Evolutionary conservation across 768 basidiomycete genomes (phyloP).

Genomic region (Galerina sulciceps): DNA sequence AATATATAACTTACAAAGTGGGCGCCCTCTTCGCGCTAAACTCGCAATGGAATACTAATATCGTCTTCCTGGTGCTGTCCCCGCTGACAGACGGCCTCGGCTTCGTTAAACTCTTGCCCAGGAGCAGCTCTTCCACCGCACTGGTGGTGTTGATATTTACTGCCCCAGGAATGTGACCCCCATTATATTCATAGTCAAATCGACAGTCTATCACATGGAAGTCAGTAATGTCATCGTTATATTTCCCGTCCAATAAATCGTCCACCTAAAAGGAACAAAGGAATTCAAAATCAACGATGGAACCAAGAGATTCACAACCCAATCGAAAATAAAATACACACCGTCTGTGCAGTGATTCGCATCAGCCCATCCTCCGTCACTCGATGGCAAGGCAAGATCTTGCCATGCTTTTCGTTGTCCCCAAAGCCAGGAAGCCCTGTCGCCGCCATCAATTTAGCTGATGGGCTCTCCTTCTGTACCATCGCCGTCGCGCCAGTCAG

Average conservation of each 20-base stretch:
- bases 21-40: conserved; percentile 95
- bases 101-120: conserved; percentile 57
- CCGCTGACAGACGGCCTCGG: conserved; percentile 78
- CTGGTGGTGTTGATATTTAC: conserved; percentile 87
- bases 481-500: conserved; percentile 68
- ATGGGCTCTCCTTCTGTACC: conserved; percentile 59
- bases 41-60: conserved; percentile 97
- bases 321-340: conserved; percentile 41
- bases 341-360: conserved; percentile 82
- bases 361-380: conserved; percentile 96
- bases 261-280: conserved; percentile 60
- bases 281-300: conserved; percentile 12
- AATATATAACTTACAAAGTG: conserved; percentile 72
- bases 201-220: conserved; percentile 94
- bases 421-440: conserved; percentile 82
- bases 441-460: conserved; percentile 55
- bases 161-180: conserved; percentile 92
- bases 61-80: conserved; percentile 72
- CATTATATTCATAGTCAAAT: conserved; percentile 94
- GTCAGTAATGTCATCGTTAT: conserved; percentile 61
- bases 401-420: conserved; percentile 91
- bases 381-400: conserved; percentile 91
- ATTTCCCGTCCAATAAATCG: conserved; percentile 76
- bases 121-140: conserved; percentile 80
- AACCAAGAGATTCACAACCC: neutral